Evolutionary conservation across 2,329 filamentous ascomycete species (phyloP).

Genomic region (Penicillium polonicum): DNA sequence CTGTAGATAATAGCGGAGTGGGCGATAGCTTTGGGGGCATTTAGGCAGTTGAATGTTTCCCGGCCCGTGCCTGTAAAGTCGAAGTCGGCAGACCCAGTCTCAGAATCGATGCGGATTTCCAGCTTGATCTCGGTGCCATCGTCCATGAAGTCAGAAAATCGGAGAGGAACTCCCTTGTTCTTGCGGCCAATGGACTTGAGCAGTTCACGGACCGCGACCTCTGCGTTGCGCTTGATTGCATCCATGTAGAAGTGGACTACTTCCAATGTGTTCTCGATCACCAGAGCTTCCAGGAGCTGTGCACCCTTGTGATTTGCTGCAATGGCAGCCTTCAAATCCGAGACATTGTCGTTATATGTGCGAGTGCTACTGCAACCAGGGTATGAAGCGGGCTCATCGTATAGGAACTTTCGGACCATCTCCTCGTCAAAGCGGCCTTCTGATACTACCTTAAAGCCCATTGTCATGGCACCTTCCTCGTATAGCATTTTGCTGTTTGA

Average conservation of each 20-base stretch:
- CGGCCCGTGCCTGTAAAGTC: constrained; percentile 67
- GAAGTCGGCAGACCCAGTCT: constrained; percentile 69
- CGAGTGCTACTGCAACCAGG: constrained; percentile 73
- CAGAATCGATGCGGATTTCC: constrained; percentile 70
- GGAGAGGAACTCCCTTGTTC: constrained; percentile 61
- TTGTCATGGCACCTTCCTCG: constrained; percentile 57
- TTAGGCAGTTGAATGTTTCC: constrained; percentile 69
- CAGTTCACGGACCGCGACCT: constrained; percentile 63
- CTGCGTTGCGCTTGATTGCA: constrained; percentile 66
- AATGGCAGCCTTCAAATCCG: constrained; percentile 48
- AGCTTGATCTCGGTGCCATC: constrained; percentile 73
- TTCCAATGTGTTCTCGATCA: constrained; percentile 34
- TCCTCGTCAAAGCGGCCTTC: constrained; percentile 72
- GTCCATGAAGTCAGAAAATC: constrained; percentile 69
- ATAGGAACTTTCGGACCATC: constrained; percentile 65
- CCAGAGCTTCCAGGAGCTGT: constrained; percentile 36
- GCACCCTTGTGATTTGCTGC: constrained; percentile 47
- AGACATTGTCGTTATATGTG: constrained; percentile 52
- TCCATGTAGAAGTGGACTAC: constrained; percentile 45
- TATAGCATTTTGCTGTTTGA: constrained; percentile 35
- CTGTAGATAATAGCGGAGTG: constrained; percentile 55
- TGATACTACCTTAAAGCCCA: constrained; percentile 66
- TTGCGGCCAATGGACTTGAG: constrained; percentile 41
- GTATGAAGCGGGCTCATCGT: constrained; percentile 66
- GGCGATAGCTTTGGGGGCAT: constrained; percentile 72